A percentile compares a stretch with the other conserved stretches of the same genome.
phyloP scores from a whole-genome alignment of 257 asterid genomes.

The Nicotiana obtusifolia region DNA sequence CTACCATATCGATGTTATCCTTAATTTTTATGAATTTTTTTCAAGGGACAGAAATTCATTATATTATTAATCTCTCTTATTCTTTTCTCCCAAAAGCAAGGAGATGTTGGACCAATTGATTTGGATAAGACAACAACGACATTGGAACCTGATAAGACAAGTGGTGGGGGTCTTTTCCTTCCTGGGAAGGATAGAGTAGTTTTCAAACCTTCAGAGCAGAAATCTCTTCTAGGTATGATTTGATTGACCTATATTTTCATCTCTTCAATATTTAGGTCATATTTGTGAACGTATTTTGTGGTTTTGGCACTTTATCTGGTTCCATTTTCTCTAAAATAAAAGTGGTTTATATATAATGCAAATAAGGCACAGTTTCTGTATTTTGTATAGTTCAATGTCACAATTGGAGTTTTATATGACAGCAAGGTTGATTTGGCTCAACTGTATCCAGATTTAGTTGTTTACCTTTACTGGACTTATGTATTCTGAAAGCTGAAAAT shows the following conservation, averaged over 20 bases:
- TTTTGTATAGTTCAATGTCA: neutral
- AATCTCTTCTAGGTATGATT: constrained; percentile 63
- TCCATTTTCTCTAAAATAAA: neutral
- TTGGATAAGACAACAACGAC: constrained; percentile 41
- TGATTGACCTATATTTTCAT: neutral
- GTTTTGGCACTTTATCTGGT: neutral
- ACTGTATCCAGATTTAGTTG: neutral
- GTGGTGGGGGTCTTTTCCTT: constrained; percentile 53
- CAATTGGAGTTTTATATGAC: neutral
- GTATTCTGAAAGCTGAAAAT: neutral
- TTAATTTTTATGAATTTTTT: neutral
- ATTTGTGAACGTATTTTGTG: neutral
- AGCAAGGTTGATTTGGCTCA: neutral
- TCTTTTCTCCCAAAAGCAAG: constrained; percentile 21
- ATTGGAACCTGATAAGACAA: constrained; percentile 54
- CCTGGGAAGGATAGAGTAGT: constrained; percentile 64
- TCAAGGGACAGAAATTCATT: neutral
- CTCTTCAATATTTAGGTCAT: no score
- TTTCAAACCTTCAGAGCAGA: constrained; percentile 56
- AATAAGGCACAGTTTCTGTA: neutral
- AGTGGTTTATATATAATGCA: neutral
- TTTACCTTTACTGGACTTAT: neutral
- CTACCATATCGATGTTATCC: neutral
- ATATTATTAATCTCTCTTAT: neutral
- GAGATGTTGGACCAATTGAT: constrained; percentile 28